A percentile compares a stretch with the other conserved stretches of the same genome.
Conservation (phyloP, 2,329 filamentous ascomycete species). For the Onygena corvina region DNA sequence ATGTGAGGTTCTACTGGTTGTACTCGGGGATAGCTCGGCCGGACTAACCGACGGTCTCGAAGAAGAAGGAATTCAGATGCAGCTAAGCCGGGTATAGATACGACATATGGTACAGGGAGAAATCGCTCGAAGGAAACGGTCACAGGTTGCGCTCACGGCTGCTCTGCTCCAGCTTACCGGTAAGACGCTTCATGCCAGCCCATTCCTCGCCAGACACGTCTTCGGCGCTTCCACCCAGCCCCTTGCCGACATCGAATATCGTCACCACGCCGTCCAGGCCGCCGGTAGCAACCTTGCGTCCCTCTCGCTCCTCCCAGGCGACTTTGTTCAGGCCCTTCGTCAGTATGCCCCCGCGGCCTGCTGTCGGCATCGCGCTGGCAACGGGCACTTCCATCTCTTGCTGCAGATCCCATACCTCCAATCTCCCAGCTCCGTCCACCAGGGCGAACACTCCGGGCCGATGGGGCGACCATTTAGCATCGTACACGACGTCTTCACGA, state of each 20-base stretch:
- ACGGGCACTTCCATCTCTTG: conserved; percentile 87
- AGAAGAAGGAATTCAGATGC: not conserved
- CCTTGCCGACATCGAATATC: conserved; percentile 75
- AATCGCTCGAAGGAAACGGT: too few relatives aligned
- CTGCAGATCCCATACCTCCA: conserved; percentile 93
- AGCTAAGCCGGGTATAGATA: conserved; percentile 3
- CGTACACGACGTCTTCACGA: conserved; percentile 92
- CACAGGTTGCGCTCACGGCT: conserved; percentile 19
- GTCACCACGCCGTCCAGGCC: conserved; percentile 84
- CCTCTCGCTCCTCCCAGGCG: conserved; percentile 84
- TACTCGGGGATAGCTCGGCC: not conserved
- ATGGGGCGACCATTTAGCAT: conserved; percentile 86
- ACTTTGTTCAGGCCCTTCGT: conserved; percentile 86
- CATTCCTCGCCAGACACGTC: conserved; percentile 77
- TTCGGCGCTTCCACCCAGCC: conserved; percentile 68
- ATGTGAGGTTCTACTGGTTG: not conserved
- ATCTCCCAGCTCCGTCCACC: conserved; percentile 80
- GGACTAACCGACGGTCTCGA: not conserved
- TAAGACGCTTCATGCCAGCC: conserved; percentile 80
- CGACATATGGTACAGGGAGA: conserved; percentile 5
- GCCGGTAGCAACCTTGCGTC: conserved; percentile 74
- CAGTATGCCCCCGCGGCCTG: conserved; percentile 51
- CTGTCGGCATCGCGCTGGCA: conserved; percentile 61
- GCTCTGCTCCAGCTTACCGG: conserved; percentile 56
- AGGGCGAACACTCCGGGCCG: conserved; percentile 90